Conservation (phyloP, 768 basidiomycete species). For the Clathrus columnatus region DNA sequence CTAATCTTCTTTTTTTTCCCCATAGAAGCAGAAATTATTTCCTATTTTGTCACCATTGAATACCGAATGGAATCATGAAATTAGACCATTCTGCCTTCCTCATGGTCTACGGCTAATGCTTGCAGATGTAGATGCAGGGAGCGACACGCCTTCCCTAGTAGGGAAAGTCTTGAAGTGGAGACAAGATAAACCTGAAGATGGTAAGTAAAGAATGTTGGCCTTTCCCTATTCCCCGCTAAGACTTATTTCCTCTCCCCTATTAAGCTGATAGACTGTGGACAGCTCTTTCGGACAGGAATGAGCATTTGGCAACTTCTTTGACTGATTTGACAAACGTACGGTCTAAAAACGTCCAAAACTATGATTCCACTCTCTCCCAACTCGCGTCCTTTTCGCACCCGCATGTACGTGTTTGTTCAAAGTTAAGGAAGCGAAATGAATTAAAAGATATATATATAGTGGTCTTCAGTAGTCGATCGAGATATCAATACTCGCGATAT, state of each 20-base stretch:
- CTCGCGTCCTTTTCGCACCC: not conserved
- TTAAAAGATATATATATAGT: not conserved
- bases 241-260: not conserved
- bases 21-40: slow-evolving; percentile 22
- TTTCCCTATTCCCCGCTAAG: not conserved
- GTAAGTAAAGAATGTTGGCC: slow-evolving; percentile 27
- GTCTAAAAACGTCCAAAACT: not conserved
- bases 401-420: not conserved
- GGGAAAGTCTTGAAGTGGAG: slow-evolving; percentile 89
- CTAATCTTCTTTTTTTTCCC: not conserved
- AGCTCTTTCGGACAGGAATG: slow-evolving; percentile 34
- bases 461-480: not conserved
- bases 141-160: slow-evolving; percentile 90
- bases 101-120: slow-evolving; percentile 77
- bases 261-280: slow-evolving; percentile 61
- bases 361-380: not conserved
- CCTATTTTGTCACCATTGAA: slow-evolving; percentile 58
- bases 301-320: not conserved
- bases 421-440: not conserved
- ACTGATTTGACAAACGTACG: not conserved
- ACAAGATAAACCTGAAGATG: slow-evolving; percentile 48
- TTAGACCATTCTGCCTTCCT: slow-evolving; percentile 72
- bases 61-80: slow-evolving; percentile 61
- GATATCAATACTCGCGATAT: not conserved
- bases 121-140: slow-evolving; percentile 94